phyloP scores from a whole-genome alignment of 345 rosid species.

The Atalantia buxifolia region DNA sequence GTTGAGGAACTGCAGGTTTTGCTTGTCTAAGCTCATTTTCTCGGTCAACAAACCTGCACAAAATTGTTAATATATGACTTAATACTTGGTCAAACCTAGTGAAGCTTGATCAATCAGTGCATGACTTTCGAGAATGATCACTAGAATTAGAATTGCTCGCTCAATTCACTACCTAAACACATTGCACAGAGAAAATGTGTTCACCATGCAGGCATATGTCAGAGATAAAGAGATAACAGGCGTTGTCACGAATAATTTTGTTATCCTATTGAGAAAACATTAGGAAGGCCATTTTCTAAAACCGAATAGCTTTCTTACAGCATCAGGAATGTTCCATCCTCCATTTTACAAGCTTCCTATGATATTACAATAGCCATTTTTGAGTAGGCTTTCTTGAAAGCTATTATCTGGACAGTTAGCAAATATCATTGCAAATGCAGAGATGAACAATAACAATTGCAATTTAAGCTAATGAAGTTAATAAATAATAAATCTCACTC shows the following conservation, averaged over 20 bases:
- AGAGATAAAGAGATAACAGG: neutral
- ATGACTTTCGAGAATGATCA: neutral
- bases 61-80: neutral
- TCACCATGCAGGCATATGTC: neutral
- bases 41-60: conserved; percentile 78
- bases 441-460: neutral
- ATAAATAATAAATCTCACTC: conserved; percentile 52
- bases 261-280: neutral
- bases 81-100: neutral
- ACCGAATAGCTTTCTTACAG: neutral
- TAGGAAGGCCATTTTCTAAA: neutral
- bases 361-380: neutral
- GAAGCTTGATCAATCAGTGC: neutral
- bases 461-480: neutral
- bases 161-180: neutral
- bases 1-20: conserved; percentile 70
- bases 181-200: neutral
- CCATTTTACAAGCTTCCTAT: neutral
- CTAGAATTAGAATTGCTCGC: neutral
- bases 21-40: conserved; percentile 88
- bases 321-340: neutral
- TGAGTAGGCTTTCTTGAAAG: neutral
- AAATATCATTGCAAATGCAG: neutral
- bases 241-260: neutral
- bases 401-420: neutral